These are phyloP conservation scores for Sclerotinia nivalis DNA, from an alignment of 2,329 filamentous ascomycete species.

Conservation along the genomic window DNA sequence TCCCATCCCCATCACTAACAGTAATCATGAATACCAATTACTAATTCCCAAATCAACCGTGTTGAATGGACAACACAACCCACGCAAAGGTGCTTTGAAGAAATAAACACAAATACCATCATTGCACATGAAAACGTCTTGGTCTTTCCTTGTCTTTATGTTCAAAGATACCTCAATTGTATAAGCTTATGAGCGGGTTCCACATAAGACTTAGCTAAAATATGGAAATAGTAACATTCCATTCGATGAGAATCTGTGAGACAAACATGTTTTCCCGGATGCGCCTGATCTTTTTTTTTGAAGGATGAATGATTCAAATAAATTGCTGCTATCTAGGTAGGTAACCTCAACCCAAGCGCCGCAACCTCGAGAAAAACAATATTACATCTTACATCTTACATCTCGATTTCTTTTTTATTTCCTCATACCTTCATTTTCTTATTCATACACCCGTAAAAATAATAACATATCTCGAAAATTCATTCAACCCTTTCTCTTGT, in stretches of 20 bases:
- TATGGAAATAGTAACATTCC: not conserved
- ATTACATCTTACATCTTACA: not conserved
- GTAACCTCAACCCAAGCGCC: conserved; percentile 4
- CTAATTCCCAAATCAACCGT: no score
- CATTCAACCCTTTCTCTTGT: conserved; percentile 2
- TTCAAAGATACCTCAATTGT: not conserved
- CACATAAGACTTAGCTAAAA: not conserved
- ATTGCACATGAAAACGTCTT: conserved; percentile 12
- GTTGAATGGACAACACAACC: not conserved
- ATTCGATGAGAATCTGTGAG: not conserved
- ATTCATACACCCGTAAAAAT: not conserved
- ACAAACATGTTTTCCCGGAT: conserved; percentile 5
- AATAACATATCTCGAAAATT: conserved; percentile 10
- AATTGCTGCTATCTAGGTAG: not conserved
- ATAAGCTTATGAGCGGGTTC: not conserved
- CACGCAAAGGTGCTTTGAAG: not conserved
- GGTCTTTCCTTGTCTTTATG: conserved; percentile 12
- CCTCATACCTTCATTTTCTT: not conserved
- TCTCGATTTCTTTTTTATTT: not conserved
- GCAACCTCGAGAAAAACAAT: conserved; percentile 8
- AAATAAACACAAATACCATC: not conserved
- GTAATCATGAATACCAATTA: no score
- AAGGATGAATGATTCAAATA: conserved; percentile 6
- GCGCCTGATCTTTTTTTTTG: conserved; percentile 15
- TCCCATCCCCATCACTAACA: no score